Base-by-base conservation (phyloP, 768 basidiomycete species). In the Galerina sulciceps region DNA sequence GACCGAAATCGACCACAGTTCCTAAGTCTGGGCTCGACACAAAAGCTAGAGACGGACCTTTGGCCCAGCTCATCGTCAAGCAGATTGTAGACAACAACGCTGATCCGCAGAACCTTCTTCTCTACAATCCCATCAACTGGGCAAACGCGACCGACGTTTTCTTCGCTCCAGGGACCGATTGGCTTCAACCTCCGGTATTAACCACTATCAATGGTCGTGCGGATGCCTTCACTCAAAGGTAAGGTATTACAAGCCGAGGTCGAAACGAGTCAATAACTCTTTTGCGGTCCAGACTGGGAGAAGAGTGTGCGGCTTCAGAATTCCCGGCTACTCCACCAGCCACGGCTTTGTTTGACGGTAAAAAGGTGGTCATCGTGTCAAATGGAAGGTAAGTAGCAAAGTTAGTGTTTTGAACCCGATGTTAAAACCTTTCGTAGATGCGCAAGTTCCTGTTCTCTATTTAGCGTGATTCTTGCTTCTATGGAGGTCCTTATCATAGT, bases 11-110 rank as follows among this genome's bases (percentile, higher is more conserved):
- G 14, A 82, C 80, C 0, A 81, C 83, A 0, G 79, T 78, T n/a
- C 84, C 85, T 15, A 80, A 86, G 62, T 79, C 85, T 14, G 84
- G 83, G 0, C 70, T 86, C 15, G 77, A 85, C 64, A 85, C 85
- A 17, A 76, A 74, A 49, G 71, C 80, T 15, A 77, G 85, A 41
- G 79, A 76, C 36, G 79, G 81, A 2, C 77, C 81, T 4, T 73
- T 87, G 17, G 83, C 85, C 4, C 79, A 75, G 60, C 71, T 78
- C 35, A 83, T 87, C 57, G 79, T 80, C 10, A 69, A 82, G 37
- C 50, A 68, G 61, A 71, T 76, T 53, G 76, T 82, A 35, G 67
- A 75, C 22, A 65, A 73, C 20, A 76, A 76, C 13, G 73, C 70
- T 10, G 85, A 85, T 64, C 84, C 84, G 0, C 59, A 77, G 42